Evolutionary conservation across 2,329 filamentous ascomycete species (phyloP).

Genomic region (Neospermospora avenae): DNA sequence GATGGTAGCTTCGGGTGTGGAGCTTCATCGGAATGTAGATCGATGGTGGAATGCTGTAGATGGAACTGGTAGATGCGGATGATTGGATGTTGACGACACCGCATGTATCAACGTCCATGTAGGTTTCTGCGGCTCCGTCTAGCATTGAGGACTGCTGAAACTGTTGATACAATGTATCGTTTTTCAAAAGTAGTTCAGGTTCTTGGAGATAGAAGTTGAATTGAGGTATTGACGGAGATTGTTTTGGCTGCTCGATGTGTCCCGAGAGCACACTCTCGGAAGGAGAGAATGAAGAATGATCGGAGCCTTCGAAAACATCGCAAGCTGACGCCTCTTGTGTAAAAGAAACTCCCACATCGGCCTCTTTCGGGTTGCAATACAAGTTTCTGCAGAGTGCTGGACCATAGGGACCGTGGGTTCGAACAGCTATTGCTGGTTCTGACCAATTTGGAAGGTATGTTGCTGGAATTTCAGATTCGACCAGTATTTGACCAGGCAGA

Average conservation of each 20-base stretch:
- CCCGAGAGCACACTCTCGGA: too few relatives aligned
- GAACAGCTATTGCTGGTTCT: neutral
- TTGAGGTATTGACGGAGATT: too few relatives aligned
- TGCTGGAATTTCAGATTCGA: neutral
- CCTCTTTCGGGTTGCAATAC: neutral
- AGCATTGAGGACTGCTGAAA: neutral
- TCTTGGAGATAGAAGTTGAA: too few relatives aligned
- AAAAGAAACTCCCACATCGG: neutral
- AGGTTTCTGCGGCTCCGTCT: neutral
- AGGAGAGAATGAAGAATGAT: too few relatives aligned
- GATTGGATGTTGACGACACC: neutral
- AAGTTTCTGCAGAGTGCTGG: neutral
- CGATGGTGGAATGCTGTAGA: neutral
- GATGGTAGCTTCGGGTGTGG: neutral
- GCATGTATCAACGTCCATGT: neutral
- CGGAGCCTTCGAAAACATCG: neutral
- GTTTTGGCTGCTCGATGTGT: too few relatives aligned
- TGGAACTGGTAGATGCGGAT: neutral
- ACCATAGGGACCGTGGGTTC: neutral
- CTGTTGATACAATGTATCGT: too few relatives aligned
- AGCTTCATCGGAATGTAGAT: neutral
- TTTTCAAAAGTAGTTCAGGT: too few relatives aligned
- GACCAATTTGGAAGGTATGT: neutral
- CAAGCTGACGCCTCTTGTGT: neutral
- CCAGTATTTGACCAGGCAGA: neutral